phyloP scores from a whole-genome alignment of 2,329 filamentous ascomycete genomes.

The Stachybotrys elegans region DNA sequence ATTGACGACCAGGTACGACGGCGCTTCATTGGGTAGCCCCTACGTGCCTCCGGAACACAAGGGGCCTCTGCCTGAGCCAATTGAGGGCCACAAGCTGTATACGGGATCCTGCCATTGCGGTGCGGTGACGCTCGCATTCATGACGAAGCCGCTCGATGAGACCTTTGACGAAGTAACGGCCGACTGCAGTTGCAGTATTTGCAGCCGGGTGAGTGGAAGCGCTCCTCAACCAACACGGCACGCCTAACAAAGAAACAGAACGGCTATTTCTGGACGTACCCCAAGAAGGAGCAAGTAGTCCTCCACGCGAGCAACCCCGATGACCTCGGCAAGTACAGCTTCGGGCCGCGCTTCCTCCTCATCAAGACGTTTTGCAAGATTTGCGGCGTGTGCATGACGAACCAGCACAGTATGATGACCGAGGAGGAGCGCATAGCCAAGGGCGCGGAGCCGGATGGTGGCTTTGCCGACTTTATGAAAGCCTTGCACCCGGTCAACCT shows the following conservation, averaged over 20 bases:
- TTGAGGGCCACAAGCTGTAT: slow-evolving; percentile 35
- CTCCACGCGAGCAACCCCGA: slow-evolving; percentile 32
- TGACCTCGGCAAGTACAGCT: slow-evolving; percentile 33
- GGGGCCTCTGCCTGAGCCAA: slow-evolving; percentile 32
- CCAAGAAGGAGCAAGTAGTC: slow-evolving; percentile 29
- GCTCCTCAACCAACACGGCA: not conserved
- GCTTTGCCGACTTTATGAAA: slow-evolving; percentile 11
- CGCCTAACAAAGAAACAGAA: slow-evolving; percentile 23
- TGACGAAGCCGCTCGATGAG: slow-evolving; percentile 35
- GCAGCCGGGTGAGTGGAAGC: slow-evolving; percentile 29
- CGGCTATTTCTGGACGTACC: slow-evolving; percentile 30
- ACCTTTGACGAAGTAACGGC: slow-evolving; percentile 22
- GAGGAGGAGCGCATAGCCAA: slow-evolving; percentile 29
- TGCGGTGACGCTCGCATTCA: slow-evolving; percentile 37
- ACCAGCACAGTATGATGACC: slow-evolving; percentile 18
- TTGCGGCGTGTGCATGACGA: slow-evolving; percentile 40
- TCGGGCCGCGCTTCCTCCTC: slow-evolving; percentile 21
- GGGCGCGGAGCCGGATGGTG: slow-evolving; percentile 20
- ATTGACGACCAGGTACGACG: slow-evolving; percentile 30
- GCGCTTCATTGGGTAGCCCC: slow-evolving; percentile 20
- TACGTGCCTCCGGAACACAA: slow-evolving; percentile 32
- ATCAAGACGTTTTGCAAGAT: slow-evolving; percentile 43
- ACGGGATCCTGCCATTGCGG: slow-evolving; percentile 51
- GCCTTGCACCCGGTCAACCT: slow-evolving; percentile 29
- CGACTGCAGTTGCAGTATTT: slow-evolving; percentile 50